These are phyloP conservation scores for Tolypocladium album DNA, from an alignment of 2,329 filamentous ascomycete species.

Conservation along the genomic window DNA sequence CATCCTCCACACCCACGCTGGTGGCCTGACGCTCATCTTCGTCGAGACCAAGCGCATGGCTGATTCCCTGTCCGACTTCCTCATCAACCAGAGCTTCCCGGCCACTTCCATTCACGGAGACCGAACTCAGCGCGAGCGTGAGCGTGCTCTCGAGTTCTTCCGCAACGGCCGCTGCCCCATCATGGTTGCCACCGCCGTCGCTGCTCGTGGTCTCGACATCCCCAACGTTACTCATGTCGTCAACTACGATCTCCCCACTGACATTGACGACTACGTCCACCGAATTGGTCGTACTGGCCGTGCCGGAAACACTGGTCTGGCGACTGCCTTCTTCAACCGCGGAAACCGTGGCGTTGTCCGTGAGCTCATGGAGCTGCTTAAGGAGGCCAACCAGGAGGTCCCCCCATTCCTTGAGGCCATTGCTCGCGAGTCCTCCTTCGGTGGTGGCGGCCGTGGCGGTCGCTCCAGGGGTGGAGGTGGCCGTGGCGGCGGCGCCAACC, in stretches of 20 bases:
- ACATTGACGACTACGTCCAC: slow-evolving; percentile 98
- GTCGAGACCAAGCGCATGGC: slow-evolving; percentile 99
- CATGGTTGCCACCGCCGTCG: slow-evolving; percentile 91
- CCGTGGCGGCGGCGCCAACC: slow-evolving; percentile 62
- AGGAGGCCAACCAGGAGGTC: slow-evolving; percentile 97
- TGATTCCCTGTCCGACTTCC: slow-evolving; percentile 91
- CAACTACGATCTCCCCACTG: slow-evolving; percentile 98
- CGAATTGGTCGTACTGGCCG: slow-evolving; percentile 99
- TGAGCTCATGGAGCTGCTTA: slow-evolving; percentile 92
- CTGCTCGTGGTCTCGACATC: slow-evolving; percentile 84
- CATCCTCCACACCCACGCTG: slow-evolving; percentile 89
- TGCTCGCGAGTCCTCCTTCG: slow-evolving; percentile 84
- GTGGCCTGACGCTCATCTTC: slow-evolving; percentile 88
- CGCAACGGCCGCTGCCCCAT: slow-evolving; percentile 92
- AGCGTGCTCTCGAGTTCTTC: slow-evolving; percentile 96
- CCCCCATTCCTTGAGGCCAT: slow-evolving; percentile 93
- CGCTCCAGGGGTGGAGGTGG: slow-evolving; percentile 43
- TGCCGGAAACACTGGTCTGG: slow-evolving; percentile 97
- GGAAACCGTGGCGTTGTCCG: slow-evolving; percentile 97
- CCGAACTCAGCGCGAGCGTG: slow-evolving; percentile 96
- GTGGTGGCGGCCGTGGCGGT: slow-evolving; percentile 56
- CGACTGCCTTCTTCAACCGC: slow-evolving; percentile 99
- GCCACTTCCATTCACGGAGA: slow-evolving; percentile 98
- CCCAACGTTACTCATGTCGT: slow-evolving; percentile 95
- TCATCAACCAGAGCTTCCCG: slow-evolving; percentile 97